Percentiles rank a stretch among this genome's conserved stretches.
Evolutionary conservation across 371 early-diverging fungal genomes (phyloP).

Genomic region (Dinochytrium kinnereticum): DNA sequence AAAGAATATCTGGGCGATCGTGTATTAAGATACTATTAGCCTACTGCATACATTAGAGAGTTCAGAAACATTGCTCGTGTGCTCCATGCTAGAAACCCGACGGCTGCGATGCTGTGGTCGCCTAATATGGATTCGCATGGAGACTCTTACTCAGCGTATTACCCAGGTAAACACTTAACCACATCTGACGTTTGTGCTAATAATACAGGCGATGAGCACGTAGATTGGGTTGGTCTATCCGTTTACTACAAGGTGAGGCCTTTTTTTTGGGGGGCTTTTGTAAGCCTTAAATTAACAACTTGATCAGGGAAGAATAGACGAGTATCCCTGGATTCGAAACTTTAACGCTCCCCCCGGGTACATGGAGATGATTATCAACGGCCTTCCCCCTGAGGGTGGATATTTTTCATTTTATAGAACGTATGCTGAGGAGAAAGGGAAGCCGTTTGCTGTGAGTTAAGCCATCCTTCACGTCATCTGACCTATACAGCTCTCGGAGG

Average conservation of each 20-base stretch:
- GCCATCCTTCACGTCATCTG: background rate
- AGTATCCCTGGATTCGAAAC: constrained; percentile 23
- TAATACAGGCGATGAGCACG: constrained; percentile 52
- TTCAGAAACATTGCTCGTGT: background rate
- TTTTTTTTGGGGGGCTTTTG: background rate
- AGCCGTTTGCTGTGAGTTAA: constrained; percentile 21
- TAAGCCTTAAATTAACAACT: background rate
- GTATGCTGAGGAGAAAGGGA: constrained; percentile 16
- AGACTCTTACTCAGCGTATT: constrained; percentile 41
- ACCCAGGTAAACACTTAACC: too few species aligned
- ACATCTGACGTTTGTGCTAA: too few species aligned
- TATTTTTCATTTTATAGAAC: constrained; percentile 22
- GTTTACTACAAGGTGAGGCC: constrained; percentile 37
- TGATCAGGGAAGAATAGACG: background rate
- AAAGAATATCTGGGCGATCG: too few species aligned
- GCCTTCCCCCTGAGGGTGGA: constrained; percentile 15
- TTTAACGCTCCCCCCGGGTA: constrained; percentile 12
- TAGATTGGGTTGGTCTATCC: constrained; percentile 56
- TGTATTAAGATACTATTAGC: too few species aligned
- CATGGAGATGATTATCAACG: constrained; percentile 29
- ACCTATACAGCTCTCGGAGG: background rate
- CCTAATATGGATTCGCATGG: constrained; percentile 41
- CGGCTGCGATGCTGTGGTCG: constrained; percentile 51
- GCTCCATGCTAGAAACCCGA: background rate
- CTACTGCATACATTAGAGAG: background rate